Base-by-base conservation (phyloP, 257 asterid genomes). In the Solanum gandarillasii region DNA sequence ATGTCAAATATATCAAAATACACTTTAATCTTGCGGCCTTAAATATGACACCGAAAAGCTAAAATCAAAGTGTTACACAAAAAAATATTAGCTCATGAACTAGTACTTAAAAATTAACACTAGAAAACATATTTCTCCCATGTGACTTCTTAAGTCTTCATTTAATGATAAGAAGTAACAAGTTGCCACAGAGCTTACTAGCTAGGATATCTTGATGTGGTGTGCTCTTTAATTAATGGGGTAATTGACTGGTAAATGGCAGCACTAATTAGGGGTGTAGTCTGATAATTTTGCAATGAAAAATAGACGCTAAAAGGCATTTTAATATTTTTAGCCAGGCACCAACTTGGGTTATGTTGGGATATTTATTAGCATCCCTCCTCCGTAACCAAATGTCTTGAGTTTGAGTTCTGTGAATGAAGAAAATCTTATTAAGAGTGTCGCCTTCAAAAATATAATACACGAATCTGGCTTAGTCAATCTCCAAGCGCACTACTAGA, bases 201-300 rank as follows among this genome's bases (percentile, higher is more conserved):
- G 83, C 83, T 76, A 76, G 34, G 58, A 39, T n/a, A 76, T 38
- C 34, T 76, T 6, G 34, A 76, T 76, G 83, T 23, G 35, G 58
- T 38, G 25, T 76, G 58, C 12, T 39, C 21, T 39, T n/a, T 76
- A 76, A 38, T 76, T 55, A 55, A 55, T 55, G 12, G 21, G 25
- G 83, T 1, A n/a, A 76, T 38, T 76, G 35, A n/a, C 35, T 76
- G 27, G 60, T 76, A 39, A 76, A 39, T n/a, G 20, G 20, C 18
- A 75, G 20, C 32, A 21, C 32, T 11, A 75, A 21, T 5, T 75
- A 36, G 6, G 55, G 48, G 78, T 71, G 78, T 71, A 14, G 39
- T 71, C 12, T 71, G 39, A 71, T 71, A 31, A 16, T 71, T 71
- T 29, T 71, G 12, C 78, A 71, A 31, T 71, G 78, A 21, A 31